These are phyloP conservation scores for Pichia kluyveri DNA, from an alignment of 805 yeast genomes.

Conservation along the genomic window DNA sequence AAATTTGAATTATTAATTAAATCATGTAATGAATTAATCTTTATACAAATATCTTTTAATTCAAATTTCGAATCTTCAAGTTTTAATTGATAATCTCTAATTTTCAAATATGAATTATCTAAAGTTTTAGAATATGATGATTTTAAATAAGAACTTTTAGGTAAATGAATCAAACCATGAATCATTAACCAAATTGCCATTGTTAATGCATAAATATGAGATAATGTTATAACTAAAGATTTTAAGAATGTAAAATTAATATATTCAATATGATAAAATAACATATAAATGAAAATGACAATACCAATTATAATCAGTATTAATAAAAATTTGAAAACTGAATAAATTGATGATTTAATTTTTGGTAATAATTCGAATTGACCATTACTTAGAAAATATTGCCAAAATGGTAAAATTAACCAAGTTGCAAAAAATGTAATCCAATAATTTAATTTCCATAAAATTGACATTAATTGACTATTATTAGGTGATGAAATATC, in stretches of 20 bases:
- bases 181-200: constrained; percentile 80
- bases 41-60: constrained; percentile 54
- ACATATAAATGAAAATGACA: constrained; percentile 50
- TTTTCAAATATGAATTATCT: constrained; percentile 35
- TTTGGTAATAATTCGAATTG: constrained; percentile 38
- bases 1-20: background rate
- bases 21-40: constrained; percentile 40
- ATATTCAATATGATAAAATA: constrained; percentile 28
- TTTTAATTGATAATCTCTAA: constrained; percentile 51
- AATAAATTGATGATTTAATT: constrained; percentile 47
- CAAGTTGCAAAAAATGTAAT: constrained; percentile 71
- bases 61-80: constrained; percentile 55
- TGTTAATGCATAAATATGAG: constrained; percentile 68
- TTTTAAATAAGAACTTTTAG: constrained; percentile 31
- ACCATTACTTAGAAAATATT: constrained; percentile 67
- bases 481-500: constrained; percentile 50
- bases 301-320: constrained; percentile 44
- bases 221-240: constrained; percentile 60
- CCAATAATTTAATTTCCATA: constrained; percentile 80
- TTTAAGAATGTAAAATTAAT: constrained; percentile 41
- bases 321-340: constrained; percentile 53
- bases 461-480: constrained; percentile 13
- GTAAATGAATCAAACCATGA: constrained; percentile 65
- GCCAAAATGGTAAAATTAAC: constrained; percentile 63
- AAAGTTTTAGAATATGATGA: constrained; percentile 22